Evolutionary conservation across 345 rosid genomes (phyloP), one percentile per base, ranked within the genome.

Genomic region (Bretschneidera sinensis): DNA sequence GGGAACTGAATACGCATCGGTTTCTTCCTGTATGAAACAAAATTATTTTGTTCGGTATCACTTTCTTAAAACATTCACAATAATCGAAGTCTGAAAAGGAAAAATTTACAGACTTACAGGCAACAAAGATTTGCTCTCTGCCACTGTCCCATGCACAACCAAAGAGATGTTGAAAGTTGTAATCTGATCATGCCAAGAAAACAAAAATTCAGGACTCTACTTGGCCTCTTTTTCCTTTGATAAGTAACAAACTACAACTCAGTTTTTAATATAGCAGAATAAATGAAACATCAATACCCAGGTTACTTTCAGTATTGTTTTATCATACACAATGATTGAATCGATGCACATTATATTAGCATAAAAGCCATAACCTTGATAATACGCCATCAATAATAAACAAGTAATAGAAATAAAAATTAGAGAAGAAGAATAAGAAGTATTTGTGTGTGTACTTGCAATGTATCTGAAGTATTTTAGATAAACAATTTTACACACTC

Each of bases 91-190:
- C 33, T 25, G 17, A 57, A 17, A 31, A 33, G 51, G n/a, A 33
- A 6, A 48, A 58, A 19, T 19, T 15, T 16, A 54, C 28, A 14
- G 67, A 55, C 83, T 67, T 78, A 86, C 92, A 19, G 66, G 43
- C 51, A 53, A 68, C 34, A 61, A 50, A 62, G 63, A 21, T 67
- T 78, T 77, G 59, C 78, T 74, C 75, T 92, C 98, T 6, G 97
- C 82, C 51, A 89, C 69, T 54, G 97, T 87, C 57, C 98, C 97
- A 63, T 73, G 98, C 76, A 87, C 96, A 31, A 92, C 91, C 79
- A 85, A 57, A 23, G 86, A 79, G 63, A 90, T 82, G 67, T 90
- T 86, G 74, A 90, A 90, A 66, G 97, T 90, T 21, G 83, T 82
- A 59, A 90, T 81, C 95, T 90, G 87, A 71, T 52, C 33, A 52